A percentile compares a stretch with the other conserved stretches of the same genome.
Evolutionary conservation across 805 yeast genomes (phyloP).

Genomic region (Yamadazyma phyllophila): DNA sequence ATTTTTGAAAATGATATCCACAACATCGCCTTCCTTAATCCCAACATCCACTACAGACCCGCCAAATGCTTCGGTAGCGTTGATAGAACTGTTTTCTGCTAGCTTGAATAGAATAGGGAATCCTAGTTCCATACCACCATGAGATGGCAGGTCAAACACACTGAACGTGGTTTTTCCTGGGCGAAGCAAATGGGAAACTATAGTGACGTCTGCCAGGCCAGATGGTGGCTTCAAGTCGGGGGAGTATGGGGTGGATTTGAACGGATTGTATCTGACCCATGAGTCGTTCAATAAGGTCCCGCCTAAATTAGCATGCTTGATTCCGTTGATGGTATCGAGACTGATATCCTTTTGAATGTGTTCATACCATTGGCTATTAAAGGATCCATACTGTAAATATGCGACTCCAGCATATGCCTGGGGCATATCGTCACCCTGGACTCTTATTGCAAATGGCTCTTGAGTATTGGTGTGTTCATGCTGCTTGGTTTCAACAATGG

Average conservation of each 20-base stretch:
- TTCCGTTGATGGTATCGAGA: conserved; percentile 18
- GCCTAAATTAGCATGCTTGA: conserved; percentile 19
- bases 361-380: not conserved
- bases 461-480: conserved; percentile 15
- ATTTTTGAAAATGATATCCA: conserved; percentile 31
- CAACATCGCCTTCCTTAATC: conserved; percentile 25
- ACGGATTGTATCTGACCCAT: conserved; percentile 18
- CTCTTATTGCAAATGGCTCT: conserved; percentile 24
- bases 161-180: conserved; percentile 27
- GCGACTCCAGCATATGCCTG: conserved; percentile 29
- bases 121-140: conserved; percentile 26
- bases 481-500: conserved; percentile 22
- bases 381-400: conserved; percentile 21
- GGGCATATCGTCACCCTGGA: conserved; percentile 26
- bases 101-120: conserved; percentile 7
- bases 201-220: conserved; percentile 24
- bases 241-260: conserved; percentile 18
- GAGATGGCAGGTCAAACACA: conserved; percentile 20
- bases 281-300: conserved; percentile 18
- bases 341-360: conserved; percentile 2
- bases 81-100: conserved; percentile 5
- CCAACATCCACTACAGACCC: conserved; percentile 15
- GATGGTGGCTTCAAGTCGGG: conserved; percentile 10
- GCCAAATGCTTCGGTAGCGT: conserved; percentile 11
- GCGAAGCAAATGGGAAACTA: conserved; percentile 27